These are phyloP conservation scores for Aspergillus tanneri DNA, from an alignment of 2,329 filamentous ascomycete species.

Conservation along the genomic window DNA sequence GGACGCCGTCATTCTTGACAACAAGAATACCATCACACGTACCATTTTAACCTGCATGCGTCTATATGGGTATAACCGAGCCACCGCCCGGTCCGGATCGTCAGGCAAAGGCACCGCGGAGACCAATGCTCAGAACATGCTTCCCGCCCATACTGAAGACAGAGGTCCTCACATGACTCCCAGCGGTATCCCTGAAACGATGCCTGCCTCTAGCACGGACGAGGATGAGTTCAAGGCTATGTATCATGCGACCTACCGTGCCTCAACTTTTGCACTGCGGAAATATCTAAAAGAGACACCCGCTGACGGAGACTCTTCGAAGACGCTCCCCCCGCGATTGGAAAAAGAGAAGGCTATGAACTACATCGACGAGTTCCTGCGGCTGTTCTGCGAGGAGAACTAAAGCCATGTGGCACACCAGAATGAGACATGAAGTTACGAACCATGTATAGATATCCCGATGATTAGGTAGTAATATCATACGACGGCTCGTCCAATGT, in stretches of 20 bases:
- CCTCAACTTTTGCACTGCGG: constrained; percentile 44
- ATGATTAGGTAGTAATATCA: no score
- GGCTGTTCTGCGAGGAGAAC: constrained; percentile 42
- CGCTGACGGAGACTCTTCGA: constrained; percentile 3
- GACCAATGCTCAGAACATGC: no score
- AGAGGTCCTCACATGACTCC: constrained; percentile 14
- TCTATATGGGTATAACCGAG: constrained; percentile 43
- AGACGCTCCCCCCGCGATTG: constrained; percentile 24
- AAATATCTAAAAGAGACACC: constrained; percentile 35
- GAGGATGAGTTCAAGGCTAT: constrained; percentile 46
- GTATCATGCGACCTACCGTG: constrained; percentile 47
- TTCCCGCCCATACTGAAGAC: no score
- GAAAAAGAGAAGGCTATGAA: constrained; percentile 42
- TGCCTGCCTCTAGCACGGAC: constrained; percentile 22
- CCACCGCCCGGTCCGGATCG: constrained; percentile 23
- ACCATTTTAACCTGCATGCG: constrained; percentile 47
- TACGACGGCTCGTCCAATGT: no score
- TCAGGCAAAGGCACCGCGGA: constrained; percentile 15
- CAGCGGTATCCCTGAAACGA: constrained; percentile 7
- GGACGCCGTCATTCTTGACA: constrained; percentile 35
- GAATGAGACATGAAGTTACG: constrained; percentile 20
- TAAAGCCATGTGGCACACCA: constrained; percentile 23
- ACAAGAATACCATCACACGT: constrained; percentile 43
- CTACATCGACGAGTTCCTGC: constrained; percentile 43
- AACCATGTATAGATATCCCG: constrained; percentile 18